Conservation (phyloP, 768 basidiomycete genomes). For the Phanerochaete sordida region DNA sequence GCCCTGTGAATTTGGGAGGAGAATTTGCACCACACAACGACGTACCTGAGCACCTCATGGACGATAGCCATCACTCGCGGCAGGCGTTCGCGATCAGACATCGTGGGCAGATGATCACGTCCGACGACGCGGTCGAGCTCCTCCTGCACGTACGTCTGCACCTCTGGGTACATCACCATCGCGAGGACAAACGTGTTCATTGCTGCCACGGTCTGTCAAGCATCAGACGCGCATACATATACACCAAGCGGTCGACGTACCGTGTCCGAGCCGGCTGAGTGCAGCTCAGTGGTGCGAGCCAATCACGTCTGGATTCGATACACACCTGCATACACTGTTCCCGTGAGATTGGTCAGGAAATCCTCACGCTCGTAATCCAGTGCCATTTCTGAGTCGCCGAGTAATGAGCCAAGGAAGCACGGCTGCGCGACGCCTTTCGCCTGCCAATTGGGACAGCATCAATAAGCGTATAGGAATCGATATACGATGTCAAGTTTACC, state of each 20-base stretch:
- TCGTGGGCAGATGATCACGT: conserved; percentile 14
- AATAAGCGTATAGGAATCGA: no score
- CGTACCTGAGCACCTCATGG: conserved; percentile 14
- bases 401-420: conserved; percentile 25
- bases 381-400: conserved; percentile 47
- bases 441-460: conserved; percentile 20
- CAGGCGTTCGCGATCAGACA: conserved; percentile 15
- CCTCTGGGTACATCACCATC: conserved; percentile 13
- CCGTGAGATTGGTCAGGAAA: conserved; percentile 1
- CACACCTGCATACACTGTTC: background rate
- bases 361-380: background rate
- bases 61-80: conserved; percentile 19
- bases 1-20: background rate
- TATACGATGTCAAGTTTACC: background rate
- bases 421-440: conserved; percentile 31
- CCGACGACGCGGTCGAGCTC: conserved; percentile 21
- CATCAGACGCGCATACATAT: background rate
- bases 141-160: conserved; percentile 14
- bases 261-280: background rate
- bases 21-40: no score
- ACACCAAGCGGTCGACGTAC: no score
- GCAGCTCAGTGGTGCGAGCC: background rate
- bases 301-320: no score
- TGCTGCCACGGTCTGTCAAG: background rate
- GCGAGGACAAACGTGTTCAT: conserved; percentile 12